These are phyloP conservation scores for Linum lewisii DNA, from an alignment of 345 rosid species.

Conservation along the genomic window DNA sequence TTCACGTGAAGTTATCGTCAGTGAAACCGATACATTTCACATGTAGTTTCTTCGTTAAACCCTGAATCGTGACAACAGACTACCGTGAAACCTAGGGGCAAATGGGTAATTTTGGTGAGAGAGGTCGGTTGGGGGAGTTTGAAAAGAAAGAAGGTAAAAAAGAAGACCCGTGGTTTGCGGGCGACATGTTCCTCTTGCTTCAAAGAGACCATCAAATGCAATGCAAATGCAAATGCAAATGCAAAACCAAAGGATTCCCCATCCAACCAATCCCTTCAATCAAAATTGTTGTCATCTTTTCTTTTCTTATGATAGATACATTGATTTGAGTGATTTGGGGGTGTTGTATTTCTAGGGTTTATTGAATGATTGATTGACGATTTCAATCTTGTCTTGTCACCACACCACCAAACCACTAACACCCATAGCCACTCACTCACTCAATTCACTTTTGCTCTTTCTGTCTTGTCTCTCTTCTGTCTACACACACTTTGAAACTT, in stretches of 20 bases:
- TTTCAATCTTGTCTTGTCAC: constrained; percentile 1
- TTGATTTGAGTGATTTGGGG: not conserved
- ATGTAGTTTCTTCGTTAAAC: too few species aligned
- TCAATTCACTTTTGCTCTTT: not conserved
- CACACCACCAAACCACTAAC: not conserved
- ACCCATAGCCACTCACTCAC: not conserved
- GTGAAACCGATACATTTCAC: too few species aligned
- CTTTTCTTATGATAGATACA: not conserved
- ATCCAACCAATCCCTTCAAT: not conserved
- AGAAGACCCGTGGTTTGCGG: not conserved
- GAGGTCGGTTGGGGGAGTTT: not conserved
- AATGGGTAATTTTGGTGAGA: not conserved
- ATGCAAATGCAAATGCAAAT: not conserved
- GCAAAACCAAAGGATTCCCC: not conserved
- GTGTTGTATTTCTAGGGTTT: not conserved
- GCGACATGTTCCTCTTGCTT: not conserved
- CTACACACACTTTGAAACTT: too few species aligned
- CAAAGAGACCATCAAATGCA: too few species aligned
- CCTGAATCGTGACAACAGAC: too few species aligned
- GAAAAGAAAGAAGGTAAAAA: not conserved
- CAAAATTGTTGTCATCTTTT: not conserved
- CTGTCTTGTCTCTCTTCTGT: not conserved
- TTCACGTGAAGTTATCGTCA: too few species aligned
- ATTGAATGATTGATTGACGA: not conserved
- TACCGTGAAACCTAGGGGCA: too few species aligned